Percentiles rank a stretch among this genome's conserved stretches.
Evolutionary conservation across 306 rosid species (phyloP).

Genomic region (Castanea crenata): DNA sequence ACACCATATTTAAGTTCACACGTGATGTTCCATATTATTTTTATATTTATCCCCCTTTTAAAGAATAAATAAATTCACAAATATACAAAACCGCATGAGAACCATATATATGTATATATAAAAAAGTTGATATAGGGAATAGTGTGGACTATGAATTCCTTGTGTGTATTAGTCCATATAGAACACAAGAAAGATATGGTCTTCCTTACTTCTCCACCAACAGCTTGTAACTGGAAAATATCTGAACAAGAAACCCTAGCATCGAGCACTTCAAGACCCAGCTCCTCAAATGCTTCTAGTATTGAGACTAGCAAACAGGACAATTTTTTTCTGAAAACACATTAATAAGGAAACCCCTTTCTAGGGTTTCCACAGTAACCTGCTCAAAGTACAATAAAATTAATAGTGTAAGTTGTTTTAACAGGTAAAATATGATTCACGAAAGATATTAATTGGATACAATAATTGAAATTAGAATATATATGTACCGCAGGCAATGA

Average conservation of each 20-base stretch:
- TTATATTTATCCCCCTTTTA: background rate
- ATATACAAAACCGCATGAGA: background rate
- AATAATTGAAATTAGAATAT: background rate
- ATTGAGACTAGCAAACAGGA: conserved; percentile 66
- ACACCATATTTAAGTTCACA: conserved; percentile 24
- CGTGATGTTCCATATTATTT: conserved; percentile 9
- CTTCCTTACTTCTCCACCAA: conserved; percentile 75
- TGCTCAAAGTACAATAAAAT: conserved; percentile 25
- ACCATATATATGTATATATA: background rate
- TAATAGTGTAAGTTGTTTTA: background rate
- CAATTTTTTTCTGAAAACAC: conserved; percentile 62
- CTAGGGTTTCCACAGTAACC: conserved; percentile 73
- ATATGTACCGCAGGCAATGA: conserved; percentile 50
- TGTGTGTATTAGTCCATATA: background rate
- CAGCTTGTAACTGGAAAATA: conserved; percentile 71
- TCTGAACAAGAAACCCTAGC: conserved; percentile 92
- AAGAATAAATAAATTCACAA: background rate
- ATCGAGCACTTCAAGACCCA: conserved; percentile 82
- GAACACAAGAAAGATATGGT: background rate
- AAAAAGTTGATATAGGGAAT: background rate
- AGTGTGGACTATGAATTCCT: background rate
- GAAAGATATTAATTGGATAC: background rate
- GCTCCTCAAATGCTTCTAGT: conserved; percentile 72
- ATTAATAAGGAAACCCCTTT: conserved; percentile 66
- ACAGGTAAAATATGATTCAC: background rate